These are phyloP conservation scores for Pichia occidentalis DNA, from an alignment of 805 yeast species.

Conservation along the genomic window DNA sequence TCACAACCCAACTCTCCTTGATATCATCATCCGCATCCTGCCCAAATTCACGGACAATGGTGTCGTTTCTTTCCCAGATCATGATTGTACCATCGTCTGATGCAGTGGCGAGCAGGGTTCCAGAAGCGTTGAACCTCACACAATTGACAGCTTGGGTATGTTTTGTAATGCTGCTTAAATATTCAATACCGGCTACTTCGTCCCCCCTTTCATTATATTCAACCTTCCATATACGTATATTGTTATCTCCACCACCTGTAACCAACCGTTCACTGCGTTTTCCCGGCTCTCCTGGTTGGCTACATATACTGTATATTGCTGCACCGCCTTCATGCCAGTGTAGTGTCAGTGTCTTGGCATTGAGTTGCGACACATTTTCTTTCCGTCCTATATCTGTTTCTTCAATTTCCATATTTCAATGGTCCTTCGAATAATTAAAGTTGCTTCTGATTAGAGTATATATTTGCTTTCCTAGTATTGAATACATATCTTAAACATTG, in stretches of 20 bases:
- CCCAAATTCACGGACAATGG: conserved; percentile 55
- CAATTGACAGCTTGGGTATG: conserved; percentile 95
- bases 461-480: too few species aligned
- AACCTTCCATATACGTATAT: conserved; percentile 50
- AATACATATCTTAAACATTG: too few species aligned
- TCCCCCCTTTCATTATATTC: conserved; percentile 19
- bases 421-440: too few species aligned
- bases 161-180: conserved; percentile 72
- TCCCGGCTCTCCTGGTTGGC: conserved; percentile 41
- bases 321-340: conserved; percentile 73
- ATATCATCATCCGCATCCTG: conserved; percentile 45
- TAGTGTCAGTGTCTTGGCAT: conserved; percentile 45
- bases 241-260: conserved; percentile 94
- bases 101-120: conserved; percentile 74
- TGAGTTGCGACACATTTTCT: conserved; percentile 12
- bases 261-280: conserved; percentile 36
- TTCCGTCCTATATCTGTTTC: background rate
- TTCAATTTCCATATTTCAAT: too few species aligned
- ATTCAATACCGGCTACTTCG: conserved; percentile 47
- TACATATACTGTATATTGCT: conserved; percentile 64
- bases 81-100: conserved; percentile 92
- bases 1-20: conserved; percentile 70
- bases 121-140: conserved; percentile 70
- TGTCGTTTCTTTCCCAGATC: conserved; percentile 63
- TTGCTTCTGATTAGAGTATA: too few species aligned